Conservation (phyloP, 768 basidiomycete genomes). For the Tulasnella sp. region DNA sequence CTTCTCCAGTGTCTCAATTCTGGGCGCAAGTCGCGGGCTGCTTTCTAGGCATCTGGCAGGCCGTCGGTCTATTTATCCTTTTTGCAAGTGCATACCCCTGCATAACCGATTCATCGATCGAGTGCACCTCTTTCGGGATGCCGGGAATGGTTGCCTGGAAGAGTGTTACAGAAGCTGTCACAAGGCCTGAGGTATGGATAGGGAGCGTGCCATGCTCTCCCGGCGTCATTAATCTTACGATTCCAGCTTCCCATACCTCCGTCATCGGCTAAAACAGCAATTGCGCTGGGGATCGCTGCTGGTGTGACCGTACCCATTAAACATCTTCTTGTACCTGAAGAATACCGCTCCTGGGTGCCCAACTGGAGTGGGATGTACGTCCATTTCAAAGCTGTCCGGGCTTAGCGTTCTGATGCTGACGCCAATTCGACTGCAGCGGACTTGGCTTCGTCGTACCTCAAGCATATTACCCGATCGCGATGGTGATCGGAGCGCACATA, state of each 20-base stretch:
- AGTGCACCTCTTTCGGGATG: conserved; percentile 14
- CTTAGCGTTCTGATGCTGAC: not conserved
- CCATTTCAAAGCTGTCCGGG: not conserved
- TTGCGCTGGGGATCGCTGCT: conserved; percentile 13
- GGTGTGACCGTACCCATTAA: conserved; percentile 8
- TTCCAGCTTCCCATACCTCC: conserved; percentile 15
- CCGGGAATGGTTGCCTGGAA: conserved; percentile 16
- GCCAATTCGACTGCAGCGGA: conserved; percentile 5
- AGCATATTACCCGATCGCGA: conserved; percentile 14
- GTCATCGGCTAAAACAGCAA: conserved; percentile 13
- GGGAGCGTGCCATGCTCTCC: not conserved
- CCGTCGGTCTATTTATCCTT: conserved; percentile 15
- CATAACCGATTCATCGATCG: conserved; percentile 13
- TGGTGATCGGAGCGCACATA: conserved; percentile 15
- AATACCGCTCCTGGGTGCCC: conserved; percentile 17
- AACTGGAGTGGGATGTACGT: conserved; percentile 16
- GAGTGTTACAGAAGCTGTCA: conserved; percentile 17
- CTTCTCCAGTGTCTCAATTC: conserved; percentile 17
- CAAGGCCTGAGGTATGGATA: conserved; percentile 9
- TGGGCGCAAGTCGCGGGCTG: conserved; percentile 14
- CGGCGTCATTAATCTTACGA: not conserved
- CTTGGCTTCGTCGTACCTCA: conserved; percentile 18
- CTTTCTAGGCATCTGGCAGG: conserved; percentile 10
- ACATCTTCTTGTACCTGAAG: conserved; percentile 7
- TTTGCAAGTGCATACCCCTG: conserved; percentile 18